A percentile compares a stretch with the other conserved stretches of the same genome.
phyloP scores from a whole-genome alignment of 2,329 filamentous ascomycete genomes.

The Graphilbum fragrans region DNA sequence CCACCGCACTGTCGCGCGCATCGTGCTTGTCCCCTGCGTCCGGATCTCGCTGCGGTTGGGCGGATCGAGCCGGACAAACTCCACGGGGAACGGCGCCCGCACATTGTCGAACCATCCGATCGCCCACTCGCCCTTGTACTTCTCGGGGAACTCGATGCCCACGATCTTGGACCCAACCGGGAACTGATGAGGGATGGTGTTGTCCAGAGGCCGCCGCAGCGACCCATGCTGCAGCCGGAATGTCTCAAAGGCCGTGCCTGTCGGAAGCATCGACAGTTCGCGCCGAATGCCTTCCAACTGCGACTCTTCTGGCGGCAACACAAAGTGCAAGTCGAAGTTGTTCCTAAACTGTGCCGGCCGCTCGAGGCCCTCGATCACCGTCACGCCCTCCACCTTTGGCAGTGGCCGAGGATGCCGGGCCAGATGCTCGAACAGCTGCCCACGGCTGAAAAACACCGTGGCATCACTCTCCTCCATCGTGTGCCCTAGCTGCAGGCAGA shows the following conservation, averaged over 20 bases:
- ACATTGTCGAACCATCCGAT: conserved; percentile 43
- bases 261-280: conserved; percentile 29
- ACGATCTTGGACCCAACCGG: conserved; percentile 32
- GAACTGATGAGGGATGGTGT: conserved; percentile 14
- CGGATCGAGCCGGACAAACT: conserved; percentile 32
- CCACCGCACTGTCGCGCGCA: conserved; percentile 37
- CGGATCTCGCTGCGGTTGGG: conserved; percentile 29
- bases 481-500: conserved; percentile 37
- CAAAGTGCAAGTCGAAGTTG: conserved; percentile 42
- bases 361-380: conserved; percentile 30
- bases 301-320: conserved; percentile 24
- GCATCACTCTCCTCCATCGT: conserved; percentile 41
- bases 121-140: conserved; percentile 42
- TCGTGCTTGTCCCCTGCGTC: conserved; percentile 30
- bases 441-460: conserved; percentile 42
- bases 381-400: conserved; percentile 34
- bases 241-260: conserved; percentile 31
- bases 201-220: conserved; percentile 13
- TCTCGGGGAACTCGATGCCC: conserved; percentile 37
- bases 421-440: conserved; percentile 39
- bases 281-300: conserved; percentile 26
- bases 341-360: conserved; percentile 28
- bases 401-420: conserved; percentile 41
- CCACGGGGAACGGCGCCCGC: conserved; percentile 34
- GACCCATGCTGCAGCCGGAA: conserved; percentile 35